Evolutionary conservation across 2,329 filamentous ascomycete genomes (phyloP).

Genomic region (Trichoderma brevicompactum): DNA sequence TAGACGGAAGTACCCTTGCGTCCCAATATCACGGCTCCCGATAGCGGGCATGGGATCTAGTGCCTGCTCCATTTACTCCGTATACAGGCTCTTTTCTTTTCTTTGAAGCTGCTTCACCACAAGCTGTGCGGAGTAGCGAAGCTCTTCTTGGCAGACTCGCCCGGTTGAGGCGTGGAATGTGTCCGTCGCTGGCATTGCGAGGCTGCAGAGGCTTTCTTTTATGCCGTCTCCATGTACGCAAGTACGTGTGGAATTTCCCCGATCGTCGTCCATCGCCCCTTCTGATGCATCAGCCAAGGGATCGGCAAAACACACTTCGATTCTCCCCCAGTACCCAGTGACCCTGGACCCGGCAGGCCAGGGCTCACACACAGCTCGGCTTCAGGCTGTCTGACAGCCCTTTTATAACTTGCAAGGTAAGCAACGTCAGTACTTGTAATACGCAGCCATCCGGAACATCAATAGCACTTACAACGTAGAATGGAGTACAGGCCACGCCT

Average conservation of each 20-base stretch:
- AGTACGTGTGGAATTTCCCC: background rate
- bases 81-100: background rate
- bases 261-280: background rate
- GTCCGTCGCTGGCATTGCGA: background rate
- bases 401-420: background rate
- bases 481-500: background rate
- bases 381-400: background rate
- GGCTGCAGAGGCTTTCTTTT: background rate
- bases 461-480: background rate
- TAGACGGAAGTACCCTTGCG: conserved; percentile 3
- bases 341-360: background rate
- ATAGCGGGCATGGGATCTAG: background rate
- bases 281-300: conserved; percentile 9
- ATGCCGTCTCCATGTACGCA: background rate
- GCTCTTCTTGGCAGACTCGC: conserved; percentile 4
- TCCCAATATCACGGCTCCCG: background rate
- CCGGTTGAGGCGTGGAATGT: background rate
- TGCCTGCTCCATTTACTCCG: background rate
- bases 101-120: background rate
- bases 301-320: conserved; percentile 3
- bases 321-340: background rate
- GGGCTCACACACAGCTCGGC: background rate
- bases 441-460: background rate
- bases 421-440: background rate
- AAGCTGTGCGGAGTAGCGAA: background rate